Evolutionary conservation across 1,284 basidiomycete species (phyloP), one percentile per base, ranked within the genome.

Genomic region (Phellopilus nigrolimitatus): DNA sequence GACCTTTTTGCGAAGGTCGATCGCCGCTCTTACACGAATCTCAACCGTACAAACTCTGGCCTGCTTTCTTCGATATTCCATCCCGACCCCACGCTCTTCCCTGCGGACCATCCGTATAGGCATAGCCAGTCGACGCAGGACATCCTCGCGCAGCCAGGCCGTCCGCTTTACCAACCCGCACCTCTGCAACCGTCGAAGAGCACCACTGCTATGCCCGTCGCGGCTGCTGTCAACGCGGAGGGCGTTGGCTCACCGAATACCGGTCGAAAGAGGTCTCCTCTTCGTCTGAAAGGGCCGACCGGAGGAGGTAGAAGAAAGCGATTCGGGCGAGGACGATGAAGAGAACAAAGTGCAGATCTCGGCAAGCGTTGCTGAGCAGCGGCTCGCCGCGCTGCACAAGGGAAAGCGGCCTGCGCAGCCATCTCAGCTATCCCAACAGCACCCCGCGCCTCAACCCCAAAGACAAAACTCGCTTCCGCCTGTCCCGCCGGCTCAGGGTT

Each of bases 1-100:
- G 80, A 87, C 13, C 75, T 92, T 75, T 91, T 93, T 62, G 74
- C 79, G 51, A 92, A 91, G 67, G 72, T 85, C 8, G 86, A 88
- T 3, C 74, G 79, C 46, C 72, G 78, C 33, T 79, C 80, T 21
- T 82, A 84, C 59, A 76, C 80, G 60, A 76, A 79, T 57, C 69
- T 84, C 45, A 71, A 71, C 49, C 69, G 67, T 39, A 49, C 57
- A 1, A 47, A 59, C n/a, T 78, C 78, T 3, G 86, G 87, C 4
- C 64, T 86, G 39, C 69, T 88, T 44, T 78, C 78, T 21, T 77
- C 78, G 61, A 66, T 89, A 34, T 74, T 89, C 71, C 83, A 88
- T 58, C 86, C 86, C 0, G 75, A 84, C 59, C 81, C 82, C 17
- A 61, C 67, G 19, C 66, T 79, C 15, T 78, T 86, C 62, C 82